phyloP scores from a whole-genome alignment of 352 stramenopile genomes.

The Pythium myriotylum region DNA sequence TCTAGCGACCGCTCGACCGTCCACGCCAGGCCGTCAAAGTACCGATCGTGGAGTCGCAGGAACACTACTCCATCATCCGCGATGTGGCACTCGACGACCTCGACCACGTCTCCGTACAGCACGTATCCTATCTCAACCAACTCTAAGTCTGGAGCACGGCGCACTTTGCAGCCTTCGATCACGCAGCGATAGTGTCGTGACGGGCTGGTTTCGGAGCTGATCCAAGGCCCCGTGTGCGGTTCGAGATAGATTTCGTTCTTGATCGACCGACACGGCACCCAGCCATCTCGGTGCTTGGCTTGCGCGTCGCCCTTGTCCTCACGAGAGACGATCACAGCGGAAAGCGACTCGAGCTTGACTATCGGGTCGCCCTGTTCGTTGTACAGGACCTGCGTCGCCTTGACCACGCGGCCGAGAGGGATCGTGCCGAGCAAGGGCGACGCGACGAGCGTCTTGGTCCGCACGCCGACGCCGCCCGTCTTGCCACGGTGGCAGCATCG shows the following conservation, averaged over 20 bases:
- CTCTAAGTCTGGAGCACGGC: constrained; percentile 44
- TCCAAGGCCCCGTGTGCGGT: constrained; percentile 48
- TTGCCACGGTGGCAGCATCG: constrained; percentile 73
- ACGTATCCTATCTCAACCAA: constrained; percentile 75
- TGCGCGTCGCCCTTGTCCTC: background rate
- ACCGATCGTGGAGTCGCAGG: constrained; percentile 55
- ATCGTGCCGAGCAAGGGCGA: constrained; percentile 65
- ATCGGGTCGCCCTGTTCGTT: constrained; percentile 80
- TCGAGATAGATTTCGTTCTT: constrained; percentile 78
- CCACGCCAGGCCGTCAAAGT: constrained; percentile 74
- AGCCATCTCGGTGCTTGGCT: constrained; percentile 39
- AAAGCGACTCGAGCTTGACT: constrained; percentile 62
- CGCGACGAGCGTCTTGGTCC: constrained; percentile 68
- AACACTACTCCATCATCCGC: constrained; percentile 61
- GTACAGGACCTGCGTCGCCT: constrained; percentile 53
- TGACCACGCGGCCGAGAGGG: constrained; percentile 65
- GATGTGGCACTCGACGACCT: constrained; percentile 59
- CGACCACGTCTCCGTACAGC: constrained; percentile 73
- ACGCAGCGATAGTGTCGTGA: constrained; percentile 63
- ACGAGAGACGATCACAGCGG: constrained; percentile 20
- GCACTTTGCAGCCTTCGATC: constrained; percentile 78
- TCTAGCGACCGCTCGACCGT: constrained; percentile 76
- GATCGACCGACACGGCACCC: constrained; percentile 74
- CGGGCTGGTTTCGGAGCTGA: background rate
- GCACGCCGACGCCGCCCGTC: constrained; percentile 63